Evolutionary conservation across 805 yeast species (phyloP).

Genomic region (Sporopachydermia quercuum): DNA sequence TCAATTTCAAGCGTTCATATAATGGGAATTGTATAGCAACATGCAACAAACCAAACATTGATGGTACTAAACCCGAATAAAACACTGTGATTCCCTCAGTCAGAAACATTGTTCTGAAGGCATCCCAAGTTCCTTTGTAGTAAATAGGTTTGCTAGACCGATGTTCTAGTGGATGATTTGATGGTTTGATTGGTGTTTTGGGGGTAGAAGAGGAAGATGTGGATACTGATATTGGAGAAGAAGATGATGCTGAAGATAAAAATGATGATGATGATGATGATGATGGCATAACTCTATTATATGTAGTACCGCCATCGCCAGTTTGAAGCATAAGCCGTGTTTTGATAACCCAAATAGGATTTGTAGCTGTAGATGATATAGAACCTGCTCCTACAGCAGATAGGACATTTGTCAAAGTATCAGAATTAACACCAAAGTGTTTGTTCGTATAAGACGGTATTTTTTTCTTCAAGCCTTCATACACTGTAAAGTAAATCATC

Average conservation of each 20-base stretch:
- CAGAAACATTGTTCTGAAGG: conserved; percentile 61
- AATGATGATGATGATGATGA: conserved; percentile 17
- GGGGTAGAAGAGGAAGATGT: conserved; percentile 16
- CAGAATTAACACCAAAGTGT: conserved; percentile 11
- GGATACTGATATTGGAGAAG: conserved; percentile 14
- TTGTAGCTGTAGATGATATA: conserved; percentile 89
- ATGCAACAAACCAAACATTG: conserved; percentile 78
- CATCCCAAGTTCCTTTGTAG: conserved; percentile 72
- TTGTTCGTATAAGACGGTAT: conserved; percentile 28
- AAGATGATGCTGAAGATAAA: too few species aligned
- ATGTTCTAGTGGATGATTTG: conserved; percentile 9
- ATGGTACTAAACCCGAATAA: conserved; percentile 83
- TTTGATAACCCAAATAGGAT: conserved; percentile 95
- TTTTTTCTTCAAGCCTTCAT: conserved; percentile 57
- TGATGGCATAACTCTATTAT: conserved; percentile 17
- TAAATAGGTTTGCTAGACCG: conserved; percentile 14
- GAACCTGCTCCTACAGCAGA: conserved; percentile 83
- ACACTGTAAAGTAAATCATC: conserved; percentile 89
- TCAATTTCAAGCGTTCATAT: conserved; percentile 64
- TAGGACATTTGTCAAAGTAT: conserved; percentile 20
- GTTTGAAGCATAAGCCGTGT: conserved; percentile 88
- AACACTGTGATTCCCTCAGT: conserved; percentile 72
- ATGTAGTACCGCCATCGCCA: conserved; percentile 26
- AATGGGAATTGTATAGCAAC: conserved; percentile 95
- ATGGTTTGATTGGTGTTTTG: conserved; percentile 4